phyloP scores from a whole-genome alignment of 2,329 filamentous ascomycete species.

The Fusarium secorum region DNA sequence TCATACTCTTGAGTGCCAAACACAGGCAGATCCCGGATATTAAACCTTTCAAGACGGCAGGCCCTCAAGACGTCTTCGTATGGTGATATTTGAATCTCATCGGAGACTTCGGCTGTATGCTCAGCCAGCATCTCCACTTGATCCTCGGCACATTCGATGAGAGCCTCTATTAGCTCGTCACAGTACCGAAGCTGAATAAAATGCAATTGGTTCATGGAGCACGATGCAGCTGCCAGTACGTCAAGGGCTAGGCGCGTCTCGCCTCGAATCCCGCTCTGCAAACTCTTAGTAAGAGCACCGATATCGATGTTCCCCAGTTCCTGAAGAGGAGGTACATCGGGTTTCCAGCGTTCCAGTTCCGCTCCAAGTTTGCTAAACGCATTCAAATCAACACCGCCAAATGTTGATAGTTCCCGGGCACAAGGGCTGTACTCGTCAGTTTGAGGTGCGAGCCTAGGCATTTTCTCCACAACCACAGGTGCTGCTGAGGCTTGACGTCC shows the following conservation, averaged over 20 bases:
- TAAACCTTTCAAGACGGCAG: slow-evolving; percentile 77
- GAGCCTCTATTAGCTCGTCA: slow-evolving; percentile 86
- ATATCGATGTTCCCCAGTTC: slow-evolving; percentile 92
- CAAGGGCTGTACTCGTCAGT: slow-evolving; percentile 65
- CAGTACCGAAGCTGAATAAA: slow-evolving; percentile 74
- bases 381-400: slow-evolving; percentile 76
- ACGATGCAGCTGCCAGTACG: slow-evolving; percentile 73
- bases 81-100: slow-evolving; percentile 80
- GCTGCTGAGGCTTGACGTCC: slow-evolving; percentile 39
- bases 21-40: slow-evolving; percentile 73
- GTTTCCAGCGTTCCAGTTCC: slow-evolving; percentile 73
- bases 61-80: slow-evolving; percentile 89
- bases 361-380: slow-evolving; percentile 70
- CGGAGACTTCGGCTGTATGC: slow-evolving; percentile 83
- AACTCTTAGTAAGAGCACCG: slow-evolving; percentile 84
- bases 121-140: slow-evolving; percentile 87
- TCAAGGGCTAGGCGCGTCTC: slow-evolving; percentile 93
- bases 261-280: slow-evolving; percentile 87
- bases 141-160: slow-evolving; percentile 90
- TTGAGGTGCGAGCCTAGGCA: slow-evolving; percentile 53
- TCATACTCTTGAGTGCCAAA: slow-evolving; percentile 83
- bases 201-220: slow-evolving; percentile 70
- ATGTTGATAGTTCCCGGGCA: slow-evolving; percentile 62
- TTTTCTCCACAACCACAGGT: slow-evolving; percentile 39
- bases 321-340: slow-evolving; percentile 75